Evolutionary conservation across 169 alveolate species (phyloP).

Genomic region (Theileria annulata): DNA sequence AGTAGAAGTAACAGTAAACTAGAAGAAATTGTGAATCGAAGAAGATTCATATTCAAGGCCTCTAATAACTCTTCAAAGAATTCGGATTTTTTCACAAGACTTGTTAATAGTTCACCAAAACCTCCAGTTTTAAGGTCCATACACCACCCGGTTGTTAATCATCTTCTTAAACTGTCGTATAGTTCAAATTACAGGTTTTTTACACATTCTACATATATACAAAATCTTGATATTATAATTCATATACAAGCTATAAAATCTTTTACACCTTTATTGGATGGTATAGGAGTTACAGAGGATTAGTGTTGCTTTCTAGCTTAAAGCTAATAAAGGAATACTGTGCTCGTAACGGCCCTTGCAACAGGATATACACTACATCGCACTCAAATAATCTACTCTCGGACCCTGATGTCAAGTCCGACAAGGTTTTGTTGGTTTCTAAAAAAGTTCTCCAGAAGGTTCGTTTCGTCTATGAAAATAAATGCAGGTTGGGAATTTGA

Average conservation of each 20-base stretch:
- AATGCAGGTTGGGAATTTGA: slow-evolving; percentile 21
- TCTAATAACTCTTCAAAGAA: background rate
- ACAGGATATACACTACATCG: slow-evolving; percentile 62
- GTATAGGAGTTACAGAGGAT: slow-evolving; percentile 56
- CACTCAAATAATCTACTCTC: slow-evolving; percentile 46
- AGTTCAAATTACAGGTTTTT: slow-evolving; percentile 61
- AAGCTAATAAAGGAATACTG: slow-evolving; percentile 65
- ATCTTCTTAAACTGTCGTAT: slow-evolving; percentile 52
- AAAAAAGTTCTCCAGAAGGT: slow-evolving; percentile 54
- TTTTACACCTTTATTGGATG: background rate
- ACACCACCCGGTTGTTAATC: slow-evolving; percentile 63
- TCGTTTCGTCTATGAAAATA: background rate
- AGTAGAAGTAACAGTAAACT: slow-evolving; percentile 1
- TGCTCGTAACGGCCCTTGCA: slow-evolving; percentile 49
- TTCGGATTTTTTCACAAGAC: slow-evolving; percentile 52
- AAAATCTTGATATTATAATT: background rate
- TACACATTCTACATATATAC: slow-evolving; percentile 3
- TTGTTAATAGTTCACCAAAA: slow-evolving; percentile 67
- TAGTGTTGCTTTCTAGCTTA: slow-evolving; percentile 49
- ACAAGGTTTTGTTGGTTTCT: slow-evolving; percentile 51
- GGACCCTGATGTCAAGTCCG: slow-evolving; percentile 46
- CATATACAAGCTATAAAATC: background rate
- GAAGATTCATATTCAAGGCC: slow-evolving; percentile 17
- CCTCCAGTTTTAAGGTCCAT: slow-evolving; percentile 49
- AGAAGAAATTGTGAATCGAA: background rate